A percentile compares a stretch with the other conserved stretches of the same genome.
phyloP scores from a whole-genome alignment of 2,329 filamentous ascomycete genomes.

The Daldinia sp. region DNA sequence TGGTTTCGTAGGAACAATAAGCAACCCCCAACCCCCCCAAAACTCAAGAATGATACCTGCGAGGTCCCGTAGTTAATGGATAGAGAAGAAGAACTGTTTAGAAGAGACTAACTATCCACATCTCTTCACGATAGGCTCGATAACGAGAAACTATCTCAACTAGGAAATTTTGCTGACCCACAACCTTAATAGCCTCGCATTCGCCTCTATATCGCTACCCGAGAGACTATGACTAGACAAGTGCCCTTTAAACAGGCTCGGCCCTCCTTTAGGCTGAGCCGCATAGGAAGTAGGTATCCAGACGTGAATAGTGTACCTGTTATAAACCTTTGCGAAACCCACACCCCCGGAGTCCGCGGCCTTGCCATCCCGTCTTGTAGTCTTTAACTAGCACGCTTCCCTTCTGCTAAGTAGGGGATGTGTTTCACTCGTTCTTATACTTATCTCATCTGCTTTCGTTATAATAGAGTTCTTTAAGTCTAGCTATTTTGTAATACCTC shows the following conservation, averaged over 20 bases:
- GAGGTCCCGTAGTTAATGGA: neutral
- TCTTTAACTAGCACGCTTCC: neutral
- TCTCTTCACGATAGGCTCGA: conserved; percentile 12
- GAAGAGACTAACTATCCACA: neutral
- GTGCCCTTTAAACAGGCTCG: neutral
- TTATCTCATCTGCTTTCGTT: neutral
- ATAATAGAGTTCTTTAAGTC: neutral
- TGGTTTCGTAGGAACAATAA: neutral
- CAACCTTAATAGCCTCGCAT: conserved; percentile 17
- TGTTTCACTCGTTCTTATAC: neutral
- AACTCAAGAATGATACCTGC: neutral
- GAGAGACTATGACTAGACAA: neutral
- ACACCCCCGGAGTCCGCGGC: neutral
- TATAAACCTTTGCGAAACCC: neutral
- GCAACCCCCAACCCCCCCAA: neutral
- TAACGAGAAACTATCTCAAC: conserved; percentile 22
- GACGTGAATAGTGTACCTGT: neutral
- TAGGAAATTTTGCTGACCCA: conserved; percentile 23
- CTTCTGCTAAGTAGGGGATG: neutral
- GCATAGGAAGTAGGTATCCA: neutral
- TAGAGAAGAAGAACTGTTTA: neutral
- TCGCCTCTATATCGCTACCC: conserved; percentile 5
- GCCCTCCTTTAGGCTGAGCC: neutral
- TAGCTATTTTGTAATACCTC: neutral
- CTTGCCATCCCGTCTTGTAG: neutral